These are phyloP conservation scores for Ophiostoma perfectum DNA, from an alignment of 2,329 filamentous ascomycete genomes.

Conservation along the genomic window DNA sequence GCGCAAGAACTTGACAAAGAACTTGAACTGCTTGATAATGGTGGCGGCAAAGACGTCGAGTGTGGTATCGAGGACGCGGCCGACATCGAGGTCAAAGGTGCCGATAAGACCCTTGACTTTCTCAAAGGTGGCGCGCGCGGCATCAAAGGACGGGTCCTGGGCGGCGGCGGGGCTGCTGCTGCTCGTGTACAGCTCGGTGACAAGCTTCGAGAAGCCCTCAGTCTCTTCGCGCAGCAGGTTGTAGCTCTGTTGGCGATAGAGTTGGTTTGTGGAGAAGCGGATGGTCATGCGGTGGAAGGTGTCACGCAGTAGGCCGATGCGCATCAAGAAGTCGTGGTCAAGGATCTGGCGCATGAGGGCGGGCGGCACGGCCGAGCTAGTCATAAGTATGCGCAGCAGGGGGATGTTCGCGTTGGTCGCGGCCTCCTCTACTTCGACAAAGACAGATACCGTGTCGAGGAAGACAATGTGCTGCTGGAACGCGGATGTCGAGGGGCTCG, in stretches of 20 bases:
- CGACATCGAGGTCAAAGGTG: constrained; percentile 94
- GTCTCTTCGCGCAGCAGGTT: constrained; percentile 92
- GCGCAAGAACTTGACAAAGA: constrained; percentile 88
- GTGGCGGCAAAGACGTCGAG: constrained; percentile 92
- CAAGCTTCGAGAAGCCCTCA: constrained; percentile 92
- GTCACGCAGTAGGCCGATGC: constrained; percentile 74
- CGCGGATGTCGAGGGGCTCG: constrained; percentile 25
- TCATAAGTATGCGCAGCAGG: constrained; percentile 61
- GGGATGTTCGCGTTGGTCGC: constrained; percentile 41
- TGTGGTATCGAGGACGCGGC: constrained; percentile 87
- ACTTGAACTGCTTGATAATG: constrained; percentile 84
- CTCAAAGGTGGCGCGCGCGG: constrained; percentile 81
- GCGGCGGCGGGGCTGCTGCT: constrained; percentile 61
- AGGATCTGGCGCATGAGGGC: constrained; percentile 72
- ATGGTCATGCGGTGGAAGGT: constrained; percentile 80
- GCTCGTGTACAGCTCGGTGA: constrained; percentile 91
- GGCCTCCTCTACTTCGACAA: constrained; percentile 64
- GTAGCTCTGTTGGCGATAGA: constrained; percentile 96
- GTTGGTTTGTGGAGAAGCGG: constrained; percentile 82
- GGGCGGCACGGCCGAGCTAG: constrained; percentile 66
- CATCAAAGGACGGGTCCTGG: constrained; percentile 57
- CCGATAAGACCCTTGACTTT: constrained; percentile 91
- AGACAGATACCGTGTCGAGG: constrained; percentile 74
- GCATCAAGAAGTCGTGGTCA: constrained; percentile 70
- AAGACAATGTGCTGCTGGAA: constrained; percentile 57